These are phyloP conservation scores for Oryza brachyantha DNA, from an alignment of 176 grass and related monocot species.

Conservation along the genomic window DNA sequence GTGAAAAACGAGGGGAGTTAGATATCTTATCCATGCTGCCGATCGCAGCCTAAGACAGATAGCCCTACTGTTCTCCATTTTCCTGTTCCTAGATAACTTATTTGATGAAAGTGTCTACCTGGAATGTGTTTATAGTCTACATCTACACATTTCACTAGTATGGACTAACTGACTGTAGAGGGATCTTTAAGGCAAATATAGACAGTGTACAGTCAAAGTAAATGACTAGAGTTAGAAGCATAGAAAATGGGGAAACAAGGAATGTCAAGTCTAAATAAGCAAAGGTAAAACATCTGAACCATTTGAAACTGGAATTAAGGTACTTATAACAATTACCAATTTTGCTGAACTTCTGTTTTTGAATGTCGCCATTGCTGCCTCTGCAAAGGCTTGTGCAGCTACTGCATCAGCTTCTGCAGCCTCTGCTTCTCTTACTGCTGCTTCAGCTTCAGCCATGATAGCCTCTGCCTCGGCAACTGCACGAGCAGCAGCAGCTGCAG, in stretches of 20 bases:
- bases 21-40: no score
- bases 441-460: slow-evolving; percentile 85
- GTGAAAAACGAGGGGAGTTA: no score
- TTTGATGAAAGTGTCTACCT: neutral
- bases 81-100: neutral
- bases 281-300: neutral
- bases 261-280: neutral
- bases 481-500: slow-evolving; percentile 54
- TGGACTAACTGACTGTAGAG: neutral
- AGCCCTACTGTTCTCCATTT: neutral
- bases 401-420: slow-evolving; percentile 75
- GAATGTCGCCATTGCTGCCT: slow-evolving; percentile 53
- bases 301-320: neutral
- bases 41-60: no score
- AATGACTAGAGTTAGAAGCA: neutral
- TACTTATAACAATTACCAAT: slow-evolving; percentile 40
- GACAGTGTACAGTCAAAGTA: neutral
- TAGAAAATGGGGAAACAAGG: neutral
- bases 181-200: neutral
- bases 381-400: slow-evolving; percentile 78
- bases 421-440: slow-evolving; percentile 74
- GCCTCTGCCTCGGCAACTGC: slow-evolving; percentile 84
- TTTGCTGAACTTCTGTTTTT: slow-evolving; percentile 65
- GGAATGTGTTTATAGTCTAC: neutral
- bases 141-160: neutral